Percentiles rank a stretch among this genome's conserved stretches.
Conservation (phyloP, 192 early-diverging fungal species). For the Pilaira anomala region DNA sequence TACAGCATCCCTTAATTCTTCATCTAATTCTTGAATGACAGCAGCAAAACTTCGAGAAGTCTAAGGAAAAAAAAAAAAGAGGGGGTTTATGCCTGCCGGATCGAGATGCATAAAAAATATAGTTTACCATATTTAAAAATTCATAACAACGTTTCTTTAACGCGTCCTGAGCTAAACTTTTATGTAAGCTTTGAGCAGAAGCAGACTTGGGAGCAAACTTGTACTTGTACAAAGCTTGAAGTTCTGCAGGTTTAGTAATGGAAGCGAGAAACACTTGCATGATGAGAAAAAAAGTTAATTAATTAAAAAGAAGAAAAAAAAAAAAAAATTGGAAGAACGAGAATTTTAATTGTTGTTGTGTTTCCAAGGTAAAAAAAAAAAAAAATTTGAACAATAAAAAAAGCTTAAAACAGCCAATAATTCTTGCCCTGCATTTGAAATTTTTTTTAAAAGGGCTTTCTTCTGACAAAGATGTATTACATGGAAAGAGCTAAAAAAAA, state of each 20-base stretch:
- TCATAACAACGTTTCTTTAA: slow-evolving; percentile 78
- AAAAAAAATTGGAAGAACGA: too few relatives aligned
- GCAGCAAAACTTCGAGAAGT: slow-evolving; percentile 96
- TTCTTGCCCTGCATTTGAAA: too few relatives aligned
- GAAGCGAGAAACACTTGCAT: slow-evolving; percentile 56
- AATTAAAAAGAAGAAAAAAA: too few relatives aligned
- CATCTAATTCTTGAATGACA: slow-evolving; percentile 87
- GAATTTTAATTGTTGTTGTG: too few relatives aligned
- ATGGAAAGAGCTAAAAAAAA: too few relatives aligned
- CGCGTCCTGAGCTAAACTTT: slow-evolving; percentile 47
- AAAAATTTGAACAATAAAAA: too few relatives aligned
- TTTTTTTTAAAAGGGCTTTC: too few relatives aligned
- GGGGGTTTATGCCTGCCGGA: neutral
- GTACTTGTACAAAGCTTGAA: slow-evolving; percentile 76
- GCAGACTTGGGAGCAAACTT: slow-evolving; percentile 56
- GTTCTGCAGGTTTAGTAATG: slow-evolving; percentile 79
- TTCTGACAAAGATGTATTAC: too few relatives aligned
- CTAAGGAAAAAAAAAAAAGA: slow-evolving; percentile 1
- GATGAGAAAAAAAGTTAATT: too few relatives aligned
- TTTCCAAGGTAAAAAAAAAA: too few relatives aligned
- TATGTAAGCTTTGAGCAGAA: slow-evolving; percentile 44
- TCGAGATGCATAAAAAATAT: neutral
- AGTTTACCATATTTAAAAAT: slow-evolving; percentile 70
- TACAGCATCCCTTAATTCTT: slow-evolving; percentile 72
- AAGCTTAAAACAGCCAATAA: too few relatives aligned